A percentile compares a stretch with the other conserved stretches of the same genome.
phyloP scores from a whole-genome alignment of 257 asterid species.

The Plantago major region DNA sequence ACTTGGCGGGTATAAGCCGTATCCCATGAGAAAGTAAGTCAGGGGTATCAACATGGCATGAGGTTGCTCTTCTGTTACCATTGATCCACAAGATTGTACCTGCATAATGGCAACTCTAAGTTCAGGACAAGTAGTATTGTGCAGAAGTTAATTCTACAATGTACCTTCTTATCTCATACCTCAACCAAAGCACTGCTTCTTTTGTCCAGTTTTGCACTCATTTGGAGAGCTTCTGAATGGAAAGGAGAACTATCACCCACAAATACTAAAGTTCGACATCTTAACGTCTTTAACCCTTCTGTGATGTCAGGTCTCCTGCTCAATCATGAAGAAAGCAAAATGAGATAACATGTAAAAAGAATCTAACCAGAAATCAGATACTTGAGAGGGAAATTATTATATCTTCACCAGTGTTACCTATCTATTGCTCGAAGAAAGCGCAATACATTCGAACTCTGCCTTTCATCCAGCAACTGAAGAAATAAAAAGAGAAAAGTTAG shows the following conservation, averaged over 20 bases:
- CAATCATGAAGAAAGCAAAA: conserved; percentile 20
- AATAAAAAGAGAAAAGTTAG: neutral
- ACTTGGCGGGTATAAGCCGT: conserved; percentile 55
- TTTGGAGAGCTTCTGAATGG: conserved; percentile 62
- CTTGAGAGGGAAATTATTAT: neutral
- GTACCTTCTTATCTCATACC: conserved; percentile 35
- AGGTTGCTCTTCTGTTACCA: conserved; percentile 96
- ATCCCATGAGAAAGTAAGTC: conserved; percentile 81
- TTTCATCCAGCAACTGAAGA: conserved; percentile 77
- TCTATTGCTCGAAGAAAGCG: conserved; percentile 83
- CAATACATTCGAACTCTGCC: conserved; percentile 71
- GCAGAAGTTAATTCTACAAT: neutral
- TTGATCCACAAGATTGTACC: conserved; percentile 91
- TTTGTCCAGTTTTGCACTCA: conserved; percentile 66
- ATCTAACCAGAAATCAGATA: neutral
- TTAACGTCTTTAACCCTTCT: conserved; percentile 55
- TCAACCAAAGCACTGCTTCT: conserved; percentile 89
- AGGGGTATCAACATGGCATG: conserved; percentile 82
- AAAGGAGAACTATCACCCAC: conserved; percentile 86
- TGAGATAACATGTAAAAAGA: conserved; percentile 6
- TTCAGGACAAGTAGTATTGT: neutral
- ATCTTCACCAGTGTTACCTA: conserved; percentile 32
- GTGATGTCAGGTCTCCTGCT: conserved; percentile 79
- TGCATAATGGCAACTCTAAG: conserved; percentile 18
- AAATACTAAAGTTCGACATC: conserved; percentile 78